Evolutionary conservation across 73 alveolate genomes (phyloP), one percentile per base, ranked within the genome.

Genomic region (Durusdinium trenchii): DNA sequence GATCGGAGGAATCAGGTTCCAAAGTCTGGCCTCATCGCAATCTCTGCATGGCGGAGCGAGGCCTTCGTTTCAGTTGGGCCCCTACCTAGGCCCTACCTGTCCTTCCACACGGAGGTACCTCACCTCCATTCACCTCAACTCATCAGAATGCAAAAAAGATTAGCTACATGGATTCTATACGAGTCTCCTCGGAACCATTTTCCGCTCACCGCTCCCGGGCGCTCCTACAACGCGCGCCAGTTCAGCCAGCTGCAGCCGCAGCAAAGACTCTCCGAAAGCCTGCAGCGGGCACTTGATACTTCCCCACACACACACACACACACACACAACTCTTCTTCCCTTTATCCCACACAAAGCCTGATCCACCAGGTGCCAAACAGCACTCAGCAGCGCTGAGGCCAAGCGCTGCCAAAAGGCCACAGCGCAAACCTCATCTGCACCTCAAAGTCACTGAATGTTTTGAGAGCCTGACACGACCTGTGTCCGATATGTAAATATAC

Each of bases 311-410:
- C 73, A 60, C n/a, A n/a, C n/a, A n/a, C n/a, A n/a, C n/a, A 60
- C 30, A 23, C n/a, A 60, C 73, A 23, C 30, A 23, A 32, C n/a
- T 60, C 30, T 60, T 60, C 73, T 60, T 60, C 73, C 30, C 73
- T 32, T 12, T 16, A 57, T 16, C 12, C 69, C 32, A 57, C 12
- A 57, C 69, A 57, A 42, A 54, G 10, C 90, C 90, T 79, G 90
- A 47, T 83, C 94, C 40, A 83, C 75, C 73, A 83, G 16, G 18
- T 60, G 76, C 94, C 94, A 83, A 62, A 79, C 32, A 32, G 94
- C 76, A 9, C 94, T 51, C 52, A 83, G 42, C 76, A 83, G 52
- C 94, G 47, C 75, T 18, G 94, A 83, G n/a, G 94, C 94, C 75
- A 83, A 50, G 76, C 50, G 48, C 51, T 83, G 94, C 94, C 94